A percentile compares a stretch with the other conserved stretches of the same genome.
Evolutionary conservation across 2,329 filamentous ascomycete genomes (phyloP).

Genomic region (Pestalotiopsis sp.): DNA sequence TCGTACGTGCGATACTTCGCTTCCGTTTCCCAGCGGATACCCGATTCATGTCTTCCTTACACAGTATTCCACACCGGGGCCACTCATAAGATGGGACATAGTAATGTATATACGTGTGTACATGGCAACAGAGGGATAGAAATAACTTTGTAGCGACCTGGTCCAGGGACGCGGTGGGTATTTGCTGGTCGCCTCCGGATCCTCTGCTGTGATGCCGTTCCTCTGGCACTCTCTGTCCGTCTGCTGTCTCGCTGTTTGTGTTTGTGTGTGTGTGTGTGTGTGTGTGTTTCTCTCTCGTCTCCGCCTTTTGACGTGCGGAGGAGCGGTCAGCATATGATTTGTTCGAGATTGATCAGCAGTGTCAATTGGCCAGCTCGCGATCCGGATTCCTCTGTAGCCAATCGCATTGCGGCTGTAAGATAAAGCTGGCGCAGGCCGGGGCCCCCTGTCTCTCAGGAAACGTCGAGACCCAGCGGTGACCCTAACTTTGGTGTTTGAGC

Average conservation of each 20-base stretch:
- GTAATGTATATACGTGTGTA: background rate
- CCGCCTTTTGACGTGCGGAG: constrained; percentile 7
- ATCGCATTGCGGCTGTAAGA: background rate
- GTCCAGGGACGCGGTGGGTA: background rate
- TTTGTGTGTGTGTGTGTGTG: too few species aligned
- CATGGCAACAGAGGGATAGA: background rate
- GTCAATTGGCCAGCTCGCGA: background rate
- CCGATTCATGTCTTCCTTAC: too few species aligned
- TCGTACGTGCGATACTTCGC: too few species aligned
- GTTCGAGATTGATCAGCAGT: background rate
- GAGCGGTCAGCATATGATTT: constrained; percentile 9
- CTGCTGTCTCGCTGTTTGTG: too few species aligned
- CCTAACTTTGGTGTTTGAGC: background rate
- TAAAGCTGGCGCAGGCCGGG: background rate
- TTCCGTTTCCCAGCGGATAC: too few species aligned
- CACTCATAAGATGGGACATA: too few species aligned
- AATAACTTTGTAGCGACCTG: background rate
- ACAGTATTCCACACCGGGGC: too few species aligned
- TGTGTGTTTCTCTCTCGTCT: too few species aligned
- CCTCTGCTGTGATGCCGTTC: background rate
- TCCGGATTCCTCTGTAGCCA: background rate
- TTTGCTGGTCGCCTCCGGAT: background rate
- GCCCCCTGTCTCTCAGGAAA: background rate
- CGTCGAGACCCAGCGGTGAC: constrained; percentile 4
- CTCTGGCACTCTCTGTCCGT: background rate